These are phyloP conservation scores for Eimeria acervulina DNA, from an alignment of 169 alveolate species.

Conservation along the genomic window DNA sequence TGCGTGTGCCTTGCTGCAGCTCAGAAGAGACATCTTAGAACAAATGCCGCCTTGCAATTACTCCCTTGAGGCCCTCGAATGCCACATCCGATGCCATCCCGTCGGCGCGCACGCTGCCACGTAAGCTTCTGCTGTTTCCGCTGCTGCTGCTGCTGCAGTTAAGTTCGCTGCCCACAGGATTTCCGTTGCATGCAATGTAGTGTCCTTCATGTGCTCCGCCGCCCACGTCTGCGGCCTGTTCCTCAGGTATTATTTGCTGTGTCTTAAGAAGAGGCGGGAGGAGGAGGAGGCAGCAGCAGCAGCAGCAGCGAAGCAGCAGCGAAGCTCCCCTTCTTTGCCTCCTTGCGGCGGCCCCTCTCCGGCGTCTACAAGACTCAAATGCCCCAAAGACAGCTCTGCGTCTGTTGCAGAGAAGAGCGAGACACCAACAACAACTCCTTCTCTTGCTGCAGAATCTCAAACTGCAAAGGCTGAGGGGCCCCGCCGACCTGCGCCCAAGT, in stretches of 20 bases:
- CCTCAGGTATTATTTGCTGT: conserved; percentile 39
- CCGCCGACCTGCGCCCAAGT: neutral
- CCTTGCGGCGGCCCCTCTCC: neutral
- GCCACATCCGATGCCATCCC: conserved; percentile 69
- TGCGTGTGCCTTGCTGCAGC: neutral
- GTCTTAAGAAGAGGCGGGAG: conserved; percentile 37
- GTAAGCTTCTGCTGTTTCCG: neutral
- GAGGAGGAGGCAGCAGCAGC: conserved; percentile 50
- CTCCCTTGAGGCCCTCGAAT: conserved; percentile 56
- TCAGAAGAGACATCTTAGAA: conserved; percentile 29
- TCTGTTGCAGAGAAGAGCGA: neutral
- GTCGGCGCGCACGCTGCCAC: conserved; percentile 57
- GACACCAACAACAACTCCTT: neutral
- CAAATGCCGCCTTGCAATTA: conserved; percentile 17
- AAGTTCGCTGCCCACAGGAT: neutral
- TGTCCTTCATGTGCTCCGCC: neutral
- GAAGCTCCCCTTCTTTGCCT: neutral
- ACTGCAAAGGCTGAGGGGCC: neutral
- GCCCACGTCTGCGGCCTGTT: neutral
- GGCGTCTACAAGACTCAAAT: neutral
- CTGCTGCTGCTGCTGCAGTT: neutral
- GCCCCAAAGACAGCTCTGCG: neutral
- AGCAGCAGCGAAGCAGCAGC: neutral
- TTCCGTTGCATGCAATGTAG: neutral
- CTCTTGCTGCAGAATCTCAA: neutral